A percentile compares a stretch with the other conserved stretches of the same genome.
Evolutionary conservation across 257 asterid genomes (phyloP).

Genomic region (Lycium barbarum): DNA sequence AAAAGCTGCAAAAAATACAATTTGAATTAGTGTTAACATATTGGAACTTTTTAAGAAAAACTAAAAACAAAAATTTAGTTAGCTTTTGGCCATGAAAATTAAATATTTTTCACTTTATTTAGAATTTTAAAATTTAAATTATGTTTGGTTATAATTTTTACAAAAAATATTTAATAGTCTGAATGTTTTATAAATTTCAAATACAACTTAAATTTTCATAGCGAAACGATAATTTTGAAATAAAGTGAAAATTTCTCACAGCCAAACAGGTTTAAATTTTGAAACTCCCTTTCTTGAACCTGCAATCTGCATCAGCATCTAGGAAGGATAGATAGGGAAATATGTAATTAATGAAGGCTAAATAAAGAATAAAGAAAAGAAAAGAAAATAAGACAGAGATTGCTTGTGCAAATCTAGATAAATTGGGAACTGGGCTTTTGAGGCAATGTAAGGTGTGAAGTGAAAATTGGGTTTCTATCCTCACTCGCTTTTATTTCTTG

Average conservation of each 20-base stretch:
- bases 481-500: not conserved
- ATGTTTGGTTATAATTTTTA: too few species aligned
- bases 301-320: not conserved
- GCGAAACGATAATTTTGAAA: too few species aligned
- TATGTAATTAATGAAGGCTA: conserved; percentile 32
- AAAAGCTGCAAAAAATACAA: conserved; percentile 22
- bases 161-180: too few species aligned
- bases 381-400: conserved; percentile 31
- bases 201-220: too few species aligned
- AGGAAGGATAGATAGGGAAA: conserved; percentile 32
- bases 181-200: too few species aligned
- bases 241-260: too few species aligned
- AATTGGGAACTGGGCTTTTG: conserved; percentile 35
- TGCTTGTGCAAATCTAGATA: conserved; percentile 56
- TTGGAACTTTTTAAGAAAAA: too few species aligned
- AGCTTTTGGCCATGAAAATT: too few species aligned
- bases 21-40: conserved; percentile 30
- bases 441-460: conserved; percentile 26
- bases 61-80: too few species aligned
- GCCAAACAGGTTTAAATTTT: not conserved
- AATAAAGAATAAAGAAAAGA: conserved; percentile 20
- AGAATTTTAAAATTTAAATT: too few species aligned
- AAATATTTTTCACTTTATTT: too few species aligned
- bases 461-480: conserved; percentile 19
- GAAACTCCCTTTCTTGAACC: not conserved